phyloP scores from a whole-genome alignment of 2,329 filamentous ascomycete genomes.

The Bipolaris cookei region DNA sequence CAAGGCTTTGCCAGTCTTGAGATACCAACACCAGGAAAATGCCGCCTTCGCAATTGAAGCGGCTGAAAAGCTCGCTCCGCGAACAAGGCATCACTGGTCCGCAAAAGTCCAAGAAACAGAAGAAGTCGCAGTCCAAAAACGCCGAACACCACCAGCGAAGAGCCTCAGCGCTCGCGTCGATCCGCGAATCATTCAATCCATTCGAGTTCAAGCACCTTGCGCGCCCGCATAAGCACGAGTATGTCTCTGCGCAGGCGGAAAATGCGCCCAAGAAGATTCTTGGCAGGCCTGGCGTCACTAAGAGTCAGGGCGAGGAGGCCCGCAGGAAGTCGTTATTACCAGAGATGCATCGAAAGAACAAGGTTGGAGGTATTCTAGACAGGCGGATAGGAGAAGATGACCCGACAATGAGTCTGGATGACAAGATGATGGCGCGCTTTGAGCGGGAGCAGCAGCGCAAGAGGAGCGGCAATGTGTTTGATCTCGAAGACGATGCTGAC shows the following conservation, averaged over 20 bases:
- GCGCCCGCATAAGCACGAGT: slow-evolving; percentile 82
- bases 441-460: slow-evolving; percentile 84
- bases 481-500: slow-evolving; percentile 81
- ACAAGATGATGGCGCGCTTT: slow-evolving; percentile 89
- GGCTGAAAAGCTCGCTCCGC: slow-evolving; percentile 86
- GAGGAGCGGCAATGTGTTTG: slow-evolving; percentile 82
- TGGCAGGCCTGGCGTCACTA: slow-evolving; percentile 81
- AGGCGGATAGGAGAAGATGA: slow-evolving; percentile 95
- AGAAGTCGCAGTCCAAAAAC: slow-evolving; percentile 71
- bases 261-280: slow-evolving; percentile 62
- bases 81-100: slow-evolving; percentile 90
- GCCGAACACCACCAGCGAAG: slow-evolving; percentile 78
- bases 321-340: slow-evolving; percentile 82
- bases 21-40: slow-evolving; percentile 56
- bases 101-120: slow-evolving; percentile 93
- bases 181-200: slow-evolving; percentile 96
- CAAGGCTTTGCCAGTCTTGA: slow-evolving; percentile 1
- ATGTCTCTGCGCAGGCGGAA: slow-evolving; percentile 69
- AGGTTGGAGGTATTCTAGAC: slow-evolving; percentile 90
- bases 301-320: slow-evolving; percentile 85
- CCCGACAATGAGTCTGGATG: slow-evolving; percentile 89
- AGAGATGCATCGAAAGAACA: slow-evolving; percentile 87
- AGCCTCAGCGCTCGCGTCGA: slow-evolving; percentile 78
- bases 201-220: slow-evolving; percentile 89
- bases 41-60: slow-evolving; percentile 95